Conservation (phyloP, 208 protist genomes). For the Trypanosoma grayi region DNA sequence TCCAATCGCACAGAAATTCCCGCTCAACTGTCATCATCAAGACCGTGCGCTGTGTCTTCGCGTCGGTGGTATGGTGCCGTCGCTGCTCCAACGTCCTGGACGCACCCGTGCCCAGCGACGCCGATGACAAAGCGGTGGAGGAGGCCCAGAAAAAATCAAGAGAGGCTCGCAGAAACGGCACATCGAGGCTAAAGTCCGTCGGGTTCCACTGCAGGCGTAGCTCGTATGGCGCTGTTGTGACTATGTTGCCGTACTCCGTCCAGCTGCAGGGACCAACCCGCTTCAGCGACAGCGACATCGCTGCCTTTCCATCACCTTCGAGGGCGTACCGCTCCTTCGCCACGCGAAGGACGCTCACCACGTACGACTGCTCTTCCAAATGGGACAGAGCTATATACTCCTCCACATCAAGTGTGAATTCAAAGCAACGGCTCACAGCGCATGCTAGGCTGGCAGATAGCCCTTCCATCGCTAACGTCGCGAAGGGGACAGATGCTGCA, state of each 20-base stretch:
- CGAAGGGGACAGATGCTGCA: neutral
- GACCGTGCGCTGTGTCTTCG: slow-evolving; percentile 3
- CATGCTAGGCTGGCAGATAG: neutral
- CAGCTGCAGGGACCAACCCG: neutral
- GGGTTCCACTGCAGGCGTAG: slow-evolving; percentile 20
- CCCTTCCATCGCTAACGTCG: neutral
- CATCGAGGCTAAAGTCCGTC: slow-evolving; percentile 25
- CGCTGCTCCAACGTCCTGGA: neutral
- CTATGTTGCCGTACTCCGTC: slow-evolving; percentile 1
- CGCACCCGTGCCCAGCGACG: neutral
- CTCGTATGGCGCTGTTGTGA: slow-evolving; percentile 5
- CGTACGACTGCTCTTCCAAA: neutral
- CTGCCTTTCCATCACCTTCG: neutral
- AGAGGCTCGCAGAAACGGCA: slow-evolving; percentile 22
- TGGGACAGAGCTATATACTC: slow-evolving; percentile 5
- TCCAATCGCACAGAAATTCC: slow-evolving; percentile 32
- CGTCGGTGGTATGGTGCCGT: neutral
- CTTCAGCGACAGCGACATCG: neutral
- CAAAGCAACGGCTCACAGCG: slow-evolving; percentile 9
- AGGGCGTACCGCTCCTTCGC: neutral
- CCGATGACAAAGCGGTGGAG: neutral
- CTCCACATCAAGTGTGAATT: neutral
- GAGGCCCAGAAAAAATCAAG: slow-evolving; percentile 19
- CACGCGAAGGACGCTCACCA: too few species aligned
- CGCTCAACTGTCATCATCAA: slow-evolving; percentile 30